Evolutionary conservation across 441 rosid genomes (phyloP).

Genomic region (Macaranga tanarius): DNA sequence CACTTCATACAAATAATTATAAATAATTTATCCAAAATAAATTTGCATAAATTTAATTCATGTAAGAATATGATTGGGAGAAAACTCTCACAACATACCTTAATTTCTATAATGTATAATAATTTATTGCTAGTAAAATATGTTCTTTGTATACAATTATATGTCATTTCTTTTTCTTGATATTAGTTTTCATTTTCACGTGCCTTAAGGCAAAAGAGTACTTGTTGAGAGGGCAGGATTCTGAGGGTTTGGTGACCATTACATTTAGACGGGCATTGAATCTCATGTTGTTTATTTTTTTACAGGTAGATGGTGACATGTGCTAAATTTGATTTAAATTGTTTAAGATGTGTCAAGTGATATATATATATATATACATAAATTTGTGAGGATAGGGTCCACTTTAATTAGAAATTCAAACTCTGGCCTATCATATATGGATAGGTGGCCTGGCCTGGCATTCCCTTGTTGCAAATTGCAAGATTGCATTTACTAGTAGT

Average conservation of each 20-base stretch:
- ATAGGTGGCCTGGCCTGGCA: background rate
- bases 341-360: background rate
- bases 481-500: no score
- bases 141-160: no score
- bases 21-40: no score
- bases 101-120: no score
- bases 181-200: background rate
- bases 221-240: background rate
- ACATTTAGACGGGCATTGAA: background rate
- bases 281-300: background rate
- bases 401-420: background rate
- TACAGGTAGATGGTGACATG: background rate
- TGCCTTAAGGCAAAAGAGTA: background rate
- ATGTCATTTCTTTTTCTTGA: background rate
- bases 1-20: no score
- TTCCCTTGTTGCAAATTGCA: no score
- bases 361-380: background rate
- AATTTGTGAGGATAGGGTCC: no score
- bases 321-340: background rate
- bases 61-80: no score
- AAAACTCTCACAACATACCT: background rate
- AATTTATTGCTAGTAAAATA: no score
- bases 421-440: background rate
- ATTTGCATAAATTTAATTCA: no score
- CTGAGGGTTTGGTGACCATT: background rate